Evolutionary conservation across 2,329 filamentous ascomycete species (phyloP).

Genomic region (Nemania abortiva): DNA sequence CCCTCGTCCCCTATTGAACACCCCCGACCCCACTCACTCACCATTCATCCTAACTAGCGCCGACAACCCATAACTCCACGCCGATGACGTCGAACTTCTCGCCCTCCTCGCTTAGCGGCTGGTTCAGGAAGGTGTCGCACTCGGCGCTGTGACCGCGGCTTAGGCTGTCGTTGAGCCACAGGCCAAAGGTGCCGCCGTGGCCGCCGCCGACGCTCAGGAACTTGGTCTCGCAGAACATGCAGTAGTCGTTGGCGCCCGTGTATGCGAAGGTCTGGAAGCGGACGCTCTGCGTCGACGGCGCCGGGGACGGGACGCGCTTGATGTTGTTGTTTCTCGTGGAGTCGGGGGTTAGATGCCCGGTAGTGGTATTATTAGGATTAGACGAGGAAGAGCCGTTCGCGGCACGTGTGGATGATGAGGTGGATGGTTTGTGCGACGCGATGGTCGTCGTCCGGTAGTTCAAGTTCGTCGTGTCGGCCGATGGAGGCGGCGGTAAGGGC

Average conservation of each 20-base stretch:
- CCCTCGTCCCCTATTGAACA: neutral
- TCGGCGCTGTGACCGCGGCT: constrained; percentile 85
- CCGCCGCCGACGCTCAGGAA: constrained; percentile 81
- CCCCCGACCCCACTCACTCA: neutral
- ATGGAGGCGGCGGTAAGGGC: constrained; percentile 76
- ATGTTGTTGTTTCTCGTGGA: constrained; percentile 22
- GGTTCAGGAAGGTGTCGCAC: constrained; percentile 94
- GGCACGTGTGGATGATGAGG: neutral
- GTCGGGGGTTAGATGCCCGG: constrained; percentile 43
- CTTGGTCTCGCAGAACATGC: constrained; percentile 89
- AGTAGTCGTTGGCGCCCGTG: constrained; percentile 95
- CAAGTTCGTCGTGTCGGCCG: constrained; percentile 63
- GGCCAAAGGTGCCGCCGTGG: constrained; percentile 87
- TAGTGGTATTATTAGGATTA: neutral
- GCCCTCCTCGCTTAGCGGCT: constrained; percentile 91
- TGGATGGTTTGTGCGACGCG: constrained; percentile 46
- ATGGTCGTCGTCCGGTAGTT: constrained; percentile 59
- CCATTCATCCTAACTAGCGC: constrained; percentile 54
- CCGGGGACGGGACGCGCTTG: constrained; percentile 39
- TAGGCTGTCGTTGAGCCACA: constrained; percentile 91
- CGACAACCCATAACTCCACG: constrained; percentile 94
- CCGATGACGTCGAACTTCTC: constrained; percentile 91
- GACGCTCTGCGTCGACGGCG: constrained; percentile 71
- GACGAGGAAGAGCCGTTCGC: too few species aligned
- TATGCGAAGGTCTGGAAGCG: constrained; percentile 98